phyloP scores from a whole-genome alignment of 768 basidiomycete species.

The Lactifluus subvellereus region DNA sequence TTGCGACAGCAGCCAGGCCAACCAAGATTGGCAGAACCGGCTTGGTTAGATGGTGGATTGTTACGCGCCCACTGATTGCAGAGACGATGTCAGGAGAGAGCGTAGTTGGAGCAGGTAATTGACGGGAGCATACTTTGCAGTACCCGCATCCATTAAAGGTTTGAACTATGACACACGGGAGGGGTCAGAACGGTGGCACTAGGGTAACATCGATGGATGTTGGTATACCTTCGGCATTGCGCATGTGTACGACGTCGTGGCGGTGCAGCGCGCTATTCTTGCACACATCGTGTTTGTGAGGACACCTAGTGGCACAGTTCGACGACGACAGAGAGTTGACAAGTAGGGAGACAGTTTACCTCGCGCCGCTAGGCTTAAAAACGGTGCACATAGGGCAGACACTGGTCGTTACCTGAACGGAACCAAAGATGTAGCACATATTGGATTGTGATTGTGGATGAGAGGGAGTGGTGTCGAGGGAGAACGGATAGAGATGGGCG shows the following conservation, averaged over 20 bases:
- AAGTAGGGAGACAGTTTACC: slow-evolving; percentile 35
- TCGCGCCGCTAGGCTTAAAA: slow-evolving; percentile 54
- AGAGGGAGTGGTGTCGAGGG: slow-evolving; percentile 14
- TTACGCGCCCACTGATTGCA: slow-evolving; percentile 60
- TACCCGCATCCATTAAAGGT: slow-evolving; percentile 84
- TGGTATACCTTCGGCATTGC: slow-evolving; percentile 77
- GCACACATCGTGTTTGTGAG: slow-evolving; percentile 70
- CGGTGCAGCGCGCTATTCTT: slow-evolving; percentile 69
- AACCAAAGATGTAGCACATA: slow-evolving; percentile 73
- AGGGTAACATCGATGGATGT: slow-evolving; percentile 3
- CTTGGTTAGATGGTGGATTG: slow-evolving; percentile 47
- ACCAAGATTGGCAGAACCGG: slow-evolving; percentile 62
- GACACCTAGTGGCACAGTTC: slow-evolving; percentile 49
- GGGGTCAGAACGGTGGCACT: slow-evolving; percentile 21
- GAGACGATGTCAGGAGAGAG: slow-evolving; percentile 24
- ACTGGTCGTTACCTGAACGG: slow-evolving; percentile 58
- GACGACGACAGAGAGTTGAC: slow-evolving; percentile 21
- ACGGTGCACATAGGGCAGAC: slow-evolving; percentile 85
- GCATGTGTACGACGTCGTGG: slow-evolving; percentile 71
- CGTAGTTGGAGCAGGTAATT: not conserved
- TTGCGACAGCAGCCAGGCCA: slow-evolving; percentile 91
- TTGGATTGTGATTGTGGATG: slow-evolving; percentile 23
- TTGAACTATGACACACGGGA: slow-evolving; percentile 45
- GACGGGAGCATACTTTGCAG: slow-evolving; percentile 63
- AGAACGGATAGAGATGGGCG: slow-evolving; percentile 11